Percentiles rank a stretch among this genome's conserved stretches.
Evolutionary conservation across 352 stramenopile species (phyloP).

Genomic region (Phytopythium sindhum): DNA sequence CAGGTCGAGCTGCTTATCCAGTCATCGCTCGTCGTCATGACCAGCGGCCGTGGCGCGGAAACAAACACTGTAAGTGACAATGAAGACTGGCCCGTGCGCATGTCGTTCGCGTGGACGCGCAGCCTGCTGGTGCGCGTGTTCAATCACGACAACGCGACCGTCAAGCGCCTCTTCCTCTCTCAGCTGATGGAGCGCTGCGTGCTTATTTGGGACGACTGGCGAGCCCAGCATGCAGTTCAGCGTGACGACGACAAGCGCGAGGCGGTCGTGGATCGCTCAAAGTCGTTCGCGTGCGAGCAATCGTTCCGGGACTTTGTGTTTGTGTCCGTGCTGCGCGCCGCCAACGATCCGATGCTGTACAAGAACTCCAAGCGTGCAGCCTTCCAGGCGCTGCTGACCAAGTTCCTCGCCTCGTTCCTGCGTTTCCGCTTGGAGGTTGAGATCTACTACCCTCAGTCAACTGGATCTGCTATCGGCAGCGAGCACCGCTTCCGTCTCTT

Average conservation of each 20-base stretch:
- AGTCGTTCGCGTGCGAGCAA: conserved; percentile 36
- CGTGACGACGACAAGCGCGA: background rate
- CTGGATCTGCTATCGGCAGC: background rate
- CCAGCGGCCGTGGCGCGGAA: background rate
- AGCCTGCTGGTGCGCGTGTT: conserved; percentile 70
- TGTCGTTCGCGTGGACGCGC: conserved; percentile 78
- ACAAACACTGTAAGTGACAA: background rate
- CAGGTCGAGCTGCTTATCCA: conserved; percentile 57
- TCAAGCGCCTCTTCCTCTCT: conserved; percentile 68
- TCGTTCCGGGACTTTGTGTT: conserved; percentile 62
- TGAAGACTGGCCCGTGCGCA: conserved; percentile 39
- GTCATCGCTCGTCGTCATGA: conserved; percentile 27
- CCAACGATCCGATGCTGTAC: conserved; percentile 76
- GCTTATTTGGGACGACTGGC: conserved; percentile 1
- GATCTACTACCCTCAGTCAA: background rate
- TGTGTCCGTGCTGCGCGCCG: conserved; percentile 37
- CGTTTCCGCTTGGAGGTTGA: conserved; percentile 23
- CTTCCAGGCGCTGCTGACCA: conserved; percentile 30
- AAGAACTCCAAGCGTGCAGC: conserved; percentile 45
- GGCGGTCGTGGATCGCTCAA: conserved; percentile 11
- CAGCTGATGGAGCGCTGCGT: conserved; percentile 59
- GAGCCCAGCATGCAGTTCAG: background rate
- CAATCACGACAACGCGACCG: conserved; percentile 69
- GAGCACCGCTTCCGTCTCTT: conserved; percentile 6
- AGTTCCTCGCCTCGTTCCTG: conserved; percentile 39